Conservation (phyloP, 208 protist genomes). For the Crithidia mellificae region DNA sequence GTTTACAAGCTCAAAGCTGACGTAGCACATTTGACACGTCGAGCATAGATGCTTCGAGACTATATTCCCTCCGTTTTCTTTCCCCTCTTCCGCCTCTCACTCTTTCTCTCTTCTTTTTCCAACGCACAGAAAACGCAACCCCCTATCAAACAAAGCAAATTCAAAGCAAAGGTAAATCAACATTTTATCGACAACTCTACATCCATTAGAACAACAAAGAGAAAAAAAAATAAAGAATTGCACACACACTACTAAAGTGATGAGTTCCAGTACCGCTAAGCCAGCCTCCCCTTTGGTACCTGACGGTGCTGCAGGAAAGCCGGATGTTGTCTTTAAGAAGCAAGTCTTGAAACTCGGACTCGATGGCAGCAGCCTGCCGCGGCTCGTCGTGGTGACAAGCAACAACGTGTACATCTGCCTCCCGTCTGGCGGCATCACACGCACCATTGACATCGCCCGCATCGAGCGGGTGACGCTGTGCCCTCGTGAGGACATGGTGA, state of each 20-base stretch:
- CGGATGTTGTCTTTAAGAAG: constrained; percentile 23
- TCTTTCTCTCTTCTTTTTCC: no score
- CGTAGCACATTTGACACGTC: no score
- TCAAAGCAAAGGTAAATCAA: no score
- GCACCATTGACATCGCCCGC: constrained; percentile 32
- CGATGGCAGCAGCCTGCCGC: constrained; percentile 46
- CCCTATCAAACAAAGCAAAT: no score
- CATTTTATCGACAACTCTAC: no score
- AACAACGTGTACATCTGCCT: constrained; percentile 48
- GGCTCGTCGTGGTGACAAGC: constrained; percentile 40
- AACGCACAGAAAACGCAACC: no score
- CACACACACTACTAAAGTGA: not conserved
- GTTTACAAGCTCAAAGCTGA: no score
- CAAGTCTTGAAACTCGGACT: constrained; percentile 51
- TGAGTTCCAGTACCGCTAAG: not conserved
- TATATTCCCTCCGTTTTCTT: no score
- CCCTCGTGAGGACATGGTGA: constrained; percentile 12
- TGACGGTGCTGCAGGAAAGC: not conserved
- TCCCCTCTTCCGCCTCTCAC: no score
- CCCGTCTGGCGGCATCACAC: constrained; percentile 49
- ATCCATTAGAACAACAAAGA: no score
- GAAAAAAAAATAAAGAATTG: not conserved
- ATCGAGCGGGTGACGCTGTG: constrained; percentile 40
- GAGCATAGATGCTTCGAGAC: no score
- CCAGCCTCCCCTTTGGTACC: not conserved